These are phyloP conservation scores for Tetracladium setigerum DNA, from an alignment of 495 filamentous ascomycete genomes.

Conservation along the genomic window DNA sequence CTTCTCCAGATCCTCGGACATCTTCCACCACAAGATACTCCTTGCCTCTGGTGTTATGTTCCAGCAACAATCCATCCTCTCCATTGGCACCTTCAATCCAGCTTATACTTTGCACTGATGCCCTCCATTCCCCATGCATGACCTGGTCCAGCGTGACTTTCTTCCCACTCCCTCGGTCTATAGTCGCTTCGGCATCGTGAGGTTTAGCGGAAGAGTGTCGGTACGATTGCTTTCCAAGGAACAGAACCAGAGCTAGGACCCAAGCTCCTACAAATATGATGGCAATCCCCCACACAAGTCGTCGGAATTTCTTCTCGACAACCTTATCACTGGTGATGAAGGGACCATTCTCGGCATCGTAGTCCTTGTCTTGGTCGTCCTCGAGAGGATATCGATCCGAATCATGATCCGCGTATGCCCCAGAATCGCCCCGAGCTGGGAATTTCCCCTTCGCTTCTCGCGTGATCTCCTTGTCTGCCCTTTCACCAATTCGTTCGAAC, in stretches of 20 bases:
- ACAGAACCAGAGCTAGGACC: conserved; percentile 69
- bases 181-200: conserved; percentile 62
- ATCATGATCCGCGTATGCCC: conserved; percentile 14
- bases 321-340: conserved; percentile 23
- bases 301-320: conserved; percentile 54
- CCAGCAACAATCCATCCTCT: conserved; percentile 79
- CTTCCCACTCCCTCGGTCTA: conserved; percentile 60
- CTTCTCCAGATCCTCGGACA: conserved; percentile 42
- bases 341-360: conserved; percentile 35
- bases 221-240: conserved; percentile 60
- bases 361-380: conserved; percentile 33
- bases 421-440: conserved; percentile 9
- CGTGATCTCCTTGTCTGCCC: conserved; percentile 21
- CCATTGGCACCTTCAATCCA: conserved; percentile 85
- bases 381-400: conserved; percentile 17
- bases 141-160: conserved; percentile 77
- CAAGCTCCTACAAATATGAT: conserved; percentile 67
- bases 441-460: conserved; percentile 14
- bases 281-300: conserved; percentile 60
- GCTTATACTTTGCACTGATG: conserved; percentile 61
- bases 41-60: conserved; percentile 47
- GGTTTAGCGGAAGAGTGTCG: conserved; percentile 49
- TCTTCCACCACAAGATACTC: conserved; percentile 85
- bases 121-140: conserved; percentile 61
- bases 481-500: conserved; percentile 61